Evolutionary conservation across 257 asterid species (phyloP).

Genomic region (Paraleonurus japonicus): DNA sequence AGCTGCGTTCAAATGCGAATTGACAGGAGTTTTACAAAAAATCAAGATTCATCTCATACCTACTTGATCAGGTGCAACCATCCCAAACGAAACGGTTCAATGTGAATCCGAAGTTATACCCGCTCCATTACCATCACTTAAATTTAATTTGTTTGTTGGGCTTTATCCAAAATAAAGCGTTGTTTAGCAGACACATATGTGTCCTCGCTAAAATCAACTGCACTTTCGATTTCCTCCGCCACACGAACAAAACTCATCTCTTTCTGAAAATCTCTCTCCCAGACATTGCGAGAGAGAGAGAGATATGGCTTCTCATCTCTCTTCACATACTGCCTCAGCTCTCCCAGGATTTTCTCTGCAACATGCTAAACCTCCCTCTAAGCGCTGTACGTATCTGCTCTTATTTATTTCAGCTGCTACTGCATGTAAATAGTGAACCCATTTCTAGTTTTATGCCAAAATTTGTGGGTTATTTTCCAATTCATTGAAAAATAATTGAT

Average conservation of each 20-base stretch:
- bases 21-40: too few relatives aligned
- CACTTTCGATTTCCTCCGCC: conserved; percentile 20
- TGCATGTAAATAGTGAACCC: neutral
- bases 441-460: conserved; percentile 10
- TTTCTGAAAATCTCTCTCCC: conserved; percentile 12
- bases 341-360: conserved; percentile 40
- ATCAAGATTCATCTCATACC: too few relatives aligned
- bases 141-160: too few relatives aligned
- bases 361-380: conserved; percentile 38
- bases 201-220: neutral
- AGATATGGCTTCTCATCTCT: conserved; percentile 70
- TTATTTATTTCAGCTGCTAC: conserved; percentile 4
- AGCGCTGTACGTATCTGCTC: conserved; percentile 37
- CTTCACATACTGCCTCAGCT: conserved; percentile 46
- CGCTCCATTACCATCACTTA: too few relatives aligned
- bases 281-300: conserved; percentile 6
- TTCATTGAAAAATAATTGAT: neutral
- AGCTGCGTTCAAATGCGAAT: too few relatives aligned
- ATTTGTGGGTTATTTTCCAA: conserved; percentile 2
- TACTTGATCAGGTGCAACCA: too few relatives aligned
- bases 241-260: conserved; percentile 33
- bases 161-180: too few relatives aligned
- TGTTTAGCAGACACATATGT: too few relatives aligned
- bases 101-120: too few relatives aligned
- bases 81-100: too few relatives aligned